Percentiles rank a stretch among this genome's conserved stretches.
Conservation (phyloP, 148 eudicot species). For the Limonium bicolor region DNA sequence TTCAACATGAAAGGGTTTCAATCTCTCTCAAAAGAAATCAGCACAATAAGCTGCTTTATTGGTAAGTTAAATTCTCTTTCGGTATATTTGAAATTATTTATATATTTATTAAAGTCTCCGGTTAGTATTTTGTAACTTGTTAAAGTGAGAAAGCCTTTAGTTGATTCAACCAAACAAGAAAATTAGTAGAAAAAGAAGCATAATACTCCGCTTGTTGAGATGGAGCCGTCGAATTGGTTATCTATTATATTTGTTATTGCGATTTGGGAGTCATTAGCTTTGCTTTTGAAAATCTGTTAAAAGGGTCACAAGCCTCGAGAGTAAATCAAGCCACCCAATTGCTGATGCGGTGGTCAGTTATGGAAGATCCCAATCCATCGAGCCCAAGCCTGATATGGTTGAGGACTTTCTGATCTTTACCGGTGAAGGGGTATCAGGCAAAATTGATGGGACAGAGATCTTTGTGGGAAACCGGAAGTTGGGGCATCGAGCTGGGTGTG, state of each 20-base stretch:
- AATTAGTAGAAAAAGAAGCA: too few relatives aligned
- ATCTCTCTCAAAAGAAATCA: slow-evolving; percentile 26
- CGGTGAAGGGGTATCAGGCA: slow-evolving; percentile 37
- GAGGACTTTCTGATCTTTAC: slow-evolving; percentile 24
- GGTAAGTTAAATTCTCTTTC: slow-evolving; percentile 19
- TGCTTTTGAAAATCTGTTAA: background rate
- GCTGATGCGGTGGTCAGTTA: slow-evolving; percentile 25
- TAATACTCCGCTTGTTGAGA: too few relatives aligned
- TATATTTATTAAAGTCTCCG: too few relatives aligned
- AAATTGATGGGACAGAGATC: slow-evolving; percentile 23
- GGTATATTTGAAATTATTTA: too few relatives aligned
- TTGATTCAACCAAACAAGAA: too few relatives aligned
- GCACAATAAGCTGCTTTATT: slow-evolving; percentile 34
- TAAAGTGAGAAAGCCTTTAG: too few relatives aligned
- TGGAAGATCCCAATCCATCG: slow-evolving; percentile 9
- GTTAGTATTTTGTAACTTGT: too few relatives aligned
- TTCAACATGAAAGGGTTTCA: slow-evolving; percentile 35
- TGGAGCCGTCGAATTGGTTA: too few relatives aligned
- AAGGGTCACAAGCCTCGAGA: slow-evolving; percentile 43
- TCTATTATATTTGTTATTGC: too few relatives aligned
- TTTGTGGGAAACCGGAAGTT: slow-evolving; percentile 26
- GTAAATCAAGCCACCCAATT: slow-evolving; percentile 40
- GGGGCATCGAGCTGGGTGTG: slow-evolving; percentile 21
- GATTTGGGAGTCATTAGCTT: background rate
- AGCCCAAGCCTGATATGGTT: slow-evolving; percentile 27